Base-by-base conservation (phyloP, 768 basidiomycete species). In the Mycena filopes region DNA sequence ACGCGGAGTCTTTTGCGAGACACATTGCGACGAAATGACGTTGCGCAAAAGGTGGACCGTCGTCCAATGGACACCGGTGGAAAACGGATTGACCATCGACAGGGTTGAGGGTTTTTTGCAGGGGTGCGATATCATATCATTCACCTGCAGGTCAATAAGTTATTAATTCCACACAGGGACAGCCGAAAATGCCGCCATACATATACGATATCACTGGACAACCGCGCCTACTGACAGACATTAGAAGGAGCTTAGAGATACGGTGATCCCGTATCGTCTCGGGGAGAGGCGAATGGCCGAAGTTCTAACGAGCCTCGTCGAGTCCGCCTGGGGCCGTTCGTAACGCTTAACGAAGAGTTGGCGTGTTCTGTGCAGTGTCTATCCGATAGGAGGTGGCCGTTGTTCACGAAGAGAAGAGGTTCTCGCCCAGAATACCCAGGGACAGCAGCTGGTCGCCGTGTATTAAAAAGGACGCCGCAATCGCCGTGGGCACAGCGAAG, bases 251-350 rank as follows among this genome's bases (percentile, higher is more conserved):
- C 6, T 43, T 23, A 26, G 29, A 58, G 26, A 25, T 29, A 23
- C 55, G 8, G 55, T 42, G 47, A 42, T 42, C 28, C 41, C n/a
- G 20, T 31, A 60, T 42, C 40, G 46, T 33, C 21, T 42, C 25
- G 20, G 7, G 23, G 33, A 28, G n/a, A 13, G 9, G 25, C 18
- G 51, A 54, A 61, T 21, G 8, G 2, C 60, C 60, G 60, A 54
- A 18, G n/a, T 54, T 61, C 60, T 46, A 28, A 46, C 41, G 49
- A 61, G 43, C 29, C 60, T 33, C 50, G 50, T 29, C 11, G 29
- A 50, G 40, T 31, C 48, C 38, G 29, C 38, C 46, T 50, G 18
- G 46, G 7, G 26, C n/a, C 9, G 23, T 26, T 38, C 28, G 25
- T 1, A 26, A 23, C 18, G 23, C 4, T 9, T 23, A 40, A 40